phyloP scores from a whole-genome alignment of 139 green algal species.

The Picochlorum sp. region DNA sequence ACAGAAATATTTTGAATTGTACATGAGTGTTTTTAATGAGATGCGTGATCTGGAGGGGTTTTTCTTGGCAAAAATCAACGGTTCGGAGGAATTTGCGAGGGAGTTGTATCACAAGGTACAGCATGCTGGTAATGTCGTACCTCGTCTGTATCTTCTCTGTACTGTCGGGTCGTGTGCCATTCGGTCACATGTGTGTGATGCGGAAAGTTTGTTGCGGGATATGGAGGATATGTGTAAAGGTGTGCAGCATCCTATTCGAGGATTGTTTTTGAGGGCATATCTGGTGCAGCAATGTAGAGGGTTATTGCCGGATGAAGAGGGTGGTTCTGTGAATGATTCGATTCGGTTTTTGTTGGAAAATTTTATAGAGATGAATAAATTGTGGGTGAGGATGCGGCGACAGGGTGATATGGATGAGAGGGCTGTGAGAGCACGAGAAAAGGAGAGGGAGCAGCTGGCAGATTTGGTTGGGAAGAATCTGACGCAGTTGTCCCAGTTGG shows the following conservation, averaged over 20 bases:
- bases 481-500: slow-evolving; percentile 87
- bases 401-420: slow-evolving; percentile 34
- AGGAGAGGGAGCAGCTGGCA: slow-evolving; percentile 81
- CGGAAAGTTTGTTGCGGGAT: slow-evolving; percentile 38
- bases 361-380: slow-evolving; percentile 99
- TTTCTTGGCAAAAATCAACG: slow-evolving; percentile 68
- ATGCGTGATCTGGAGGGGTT: slow-evolving; percentile 65
- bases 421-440: slow-evolving; percentile 61
- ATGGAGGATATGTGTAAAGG: slow-evolving; percentile 94
- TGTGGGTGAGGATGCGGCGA: slow-evolving; percentile 90
- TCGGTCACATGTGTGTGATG: background rate
- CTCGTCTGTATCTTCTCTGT: slow-evolving; percentile 61
- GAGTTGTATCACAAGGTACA: slow-evolving; percentile 96
- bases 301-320: slow-evolving; percentile 64
- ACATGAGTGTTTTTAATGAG: slow-evolving; percentile 84
- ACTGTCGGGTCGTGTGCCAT: slow-evolving; percentile 9
- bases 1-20: slow-evolving; percentile 97
- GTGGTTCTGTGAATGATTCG: slow-evolving; percentile 65
- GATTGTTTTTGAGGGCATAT: slow-evolving; percentile 92
- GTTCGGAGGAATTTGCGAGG: slow-evolving; percentile 48
- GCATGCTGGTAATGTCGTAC: slow-evolving; percentile 93
- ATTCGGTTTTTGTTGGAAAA: slow-evolving; percentile 95
- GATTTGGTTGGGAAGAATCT: slow-evolving; percentile 98
- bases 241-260: slow-evolving; percentile 93
- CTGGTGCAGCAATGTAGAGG: slow-evolving; percentile 61